A percentile compares a stretch with the other conserved stretches of the same genome.
Evolutionary conservation across 2,329 filamentous ascomycete species (phyloP).

Genomic region (Ophiostoma sp.): DNA sequence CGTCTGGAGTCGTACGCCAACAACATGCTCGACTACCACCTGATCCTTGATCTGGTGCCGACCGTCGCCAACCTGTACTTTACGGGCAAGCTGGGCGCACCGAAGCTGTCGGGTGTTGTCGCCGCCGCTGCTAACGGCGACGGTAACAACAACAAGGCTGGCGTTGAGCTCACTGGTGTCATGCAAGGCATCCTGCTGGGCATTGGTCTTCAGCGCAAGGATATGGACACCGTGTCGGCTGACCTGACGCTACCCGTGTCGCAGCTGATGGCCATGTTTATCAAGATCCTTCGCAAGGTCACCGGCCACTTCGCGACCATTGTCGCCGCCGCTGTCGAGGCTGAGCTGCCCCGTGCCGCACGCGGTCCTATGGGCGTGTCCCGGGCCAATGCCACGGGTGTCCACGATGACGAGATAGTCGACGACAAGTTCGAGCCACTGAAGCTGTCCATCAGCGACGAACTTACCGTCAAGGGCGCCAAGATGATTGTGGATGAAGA

Average conservation of each 20-base stretch:
- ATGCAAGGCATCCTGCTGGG: constrained; percentile 88
- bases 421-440: constrained; percentile 69
- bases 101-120: neutral
- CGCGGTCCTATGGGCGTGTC: constrained; percentile 57
- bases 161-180: constrained; percentile 73
- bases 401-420: constrained; percentile 68
- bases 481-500: constrained; percentile 47
- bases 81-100: constrained; percentile 65
- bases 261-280: constrained; percentile 93
- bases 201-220: constrained; percentile 87
- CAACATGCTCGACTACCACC: constrained; percentile 96
- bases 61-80: constrained; percentile 83
- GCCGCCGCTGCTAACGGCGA: constrained; percentile 1
- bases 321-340: constrained; percentile 71
- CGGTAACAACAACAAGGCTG: constrained; percentile 29
- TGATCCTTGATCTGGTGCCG: constrained; percentile 90
- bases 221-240: constrained; percentile 74
- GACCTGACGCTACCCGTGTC: constrained; percentile 73
- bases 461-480: constrained; percentile 56
- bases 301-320: constrained; percentile 74
- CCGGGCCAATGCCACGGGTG: constrained; percentile 59
- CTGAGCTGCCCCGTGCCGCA: constrained; percentile 58
- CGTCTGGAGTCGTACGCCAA: constrained; percentile 93
- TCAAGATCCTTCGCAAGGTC: constrained; percentile 91
- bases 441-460: constrained; percentile 71